Evolutionary conservation across 495 filamentous ascomycete genomes (phyloP).

Genomic region (Trichocladium antarcticum): DNA sequence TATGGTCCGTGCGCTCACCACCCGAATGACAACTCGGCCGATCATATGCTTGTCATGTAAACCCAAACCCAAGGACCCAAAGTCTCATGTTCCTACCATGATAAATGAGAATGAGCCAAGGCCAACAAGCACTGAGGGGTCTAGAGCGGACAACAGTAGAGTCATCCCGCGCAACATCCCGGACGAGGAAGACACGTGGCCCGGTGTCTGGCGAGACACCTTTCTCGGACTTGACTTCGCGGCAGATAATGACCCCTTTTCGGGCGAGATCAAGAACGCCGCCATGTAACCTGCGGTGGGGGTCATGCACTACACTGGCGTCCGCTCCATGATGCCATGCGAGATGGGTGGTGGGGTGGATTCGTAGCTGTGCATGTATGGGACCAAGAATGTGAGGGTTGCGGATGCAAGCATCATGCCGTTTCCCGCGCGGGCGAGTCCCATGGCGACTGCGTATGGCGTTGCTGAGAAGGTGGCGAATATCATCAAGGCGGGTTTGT

Average conservation of each 20-base stretch:
- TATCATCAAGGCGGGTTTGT: background rate
- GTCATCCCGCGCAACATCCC: constrained; percentile 14
- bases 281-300: constrained; percentile 19
- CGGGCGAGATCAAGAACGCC: constrained; percentile 23
- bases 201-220: constrained; percentile 21
- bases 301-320: constrained; percentile 18
- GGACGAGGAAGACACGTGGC: constrained; percentile 10
- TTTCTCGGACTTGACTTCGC: constrained; percentile 18
- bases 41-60: no score
- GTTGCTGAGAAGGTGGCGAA: constrained; percentile 4
- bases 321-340: constrained; percentile 22
- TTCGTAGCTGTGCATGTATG: constrained; percentile 2
- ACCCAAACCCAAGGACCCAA: no score
- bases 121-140: no score
- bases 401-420: constrained; percentile 5
- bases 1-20: no score
- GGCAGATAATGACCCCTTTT: constrained; percentile 9
- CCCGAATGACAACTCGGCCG: no score
- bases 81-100: no score
- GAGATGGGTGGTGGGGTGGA: constrained; percentile 11
- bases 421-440: background rate
- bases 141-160: constrained; percentile 2
- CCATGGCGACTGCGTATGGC: constrained; percentile 2
- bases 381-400: background rate
- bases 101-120: no score